Base-by-base conservation (phyloP, 2,329 filamentous ascomycete genomes). In the Phialophora verrucosa region DNA sequence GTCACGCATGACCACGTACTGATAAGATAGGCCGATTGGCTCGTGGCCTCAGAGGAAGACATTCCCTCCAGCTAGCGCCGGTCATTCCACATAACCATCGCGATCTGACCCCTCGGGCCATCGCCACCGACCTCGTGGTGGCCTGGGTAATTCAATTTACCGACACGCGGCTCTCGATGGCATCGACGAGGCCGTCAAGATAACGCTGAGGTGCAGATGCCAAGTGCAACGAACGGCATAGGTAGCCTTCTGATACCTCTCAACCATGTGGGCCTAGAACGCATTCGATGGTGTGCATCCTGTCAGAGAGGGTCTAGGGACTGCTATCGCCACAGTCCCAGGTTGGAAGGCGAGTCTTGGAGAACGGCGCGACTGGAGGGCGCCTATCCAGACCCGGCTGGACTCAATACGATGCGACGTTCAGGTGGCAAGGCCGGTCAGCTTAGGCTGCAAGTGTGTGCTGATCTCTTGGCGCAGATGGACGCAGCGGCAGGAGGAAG, bases 81-180 rank as follows among this genome's bases (percentile, higher is more conserved):
- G n/a, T 53, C 44, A 53, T 32, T 27, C 14, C 44, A 20, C 44
- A 38, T 20, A 44, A 10, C 25, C 23, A 32, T 20, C 27, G 38
- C 59, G 51, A 56, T 62, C 59, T 49, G 38, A 35, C 59, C 59
- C 27, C 11, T 32, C 25, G 25, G 14, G 35, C 31, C 55, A n/a
- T 62, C 25, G 51, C 59, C 51, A 55, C 51, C 29, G 17, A 32
- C 14, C 42, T 62, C 23, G 59, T 49, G 25, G 32, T 27, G 23
- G 51, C 5, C 59, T 55, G 25, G 59, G 59, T 14, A 55, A 56
- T 62, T 62, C 35, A 51, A 62, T 62, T 56, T 49, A 25, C 50
- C 59, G 51, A 27, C 51, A 62, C 17, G 32, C 29, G 27, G 50
- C 50, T 55, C 17, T 42, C 23, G 38, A 49, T 20, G 27, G 35